Conservation (phyloP, 1,139 yeast species). For the Candida tunisiensis region DNA sequence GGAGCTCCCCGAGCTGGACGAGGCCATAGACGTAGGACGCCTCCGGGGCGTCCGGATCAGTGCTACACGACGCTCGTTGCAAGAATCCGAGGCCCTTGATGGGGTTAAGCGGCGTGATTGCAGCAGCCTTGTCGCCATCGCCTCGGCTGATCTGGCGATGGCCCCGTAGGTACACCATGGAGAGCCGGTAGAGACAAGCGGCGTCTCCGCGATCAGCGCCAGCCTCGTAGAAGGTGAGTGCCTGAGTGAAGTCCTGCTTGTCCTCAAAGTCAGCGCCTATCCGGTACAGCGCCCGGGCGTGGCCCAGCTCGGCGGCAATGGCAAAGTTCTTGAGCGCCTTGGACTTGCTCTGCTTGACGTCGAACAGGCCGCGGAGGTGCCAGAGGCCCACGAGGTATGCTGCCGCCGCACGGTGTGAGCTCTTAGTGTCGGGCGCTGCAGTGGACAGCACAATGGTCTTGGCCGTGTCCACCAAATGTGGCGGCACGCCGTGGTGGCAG, state of each 20-base stretch:
- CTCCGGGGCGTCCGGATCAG: constrained; percentile 23
- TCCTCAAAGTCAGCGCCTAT: constrained; percentile 18
- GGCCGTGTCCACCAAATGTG: constrained; percentile 11
- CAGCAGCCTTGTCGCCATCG: no score
- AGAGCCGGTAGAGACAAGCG: constrained; percentile 20
- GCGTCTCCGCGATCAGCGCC: constrained; percentile 18
- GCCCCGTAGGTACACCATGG: constrained; percentile 20
- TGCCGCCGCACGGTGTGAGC: constrained; percentile 13
- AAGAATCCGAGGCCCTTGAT: constrained; percentile 17
- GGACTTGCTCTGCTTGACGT: constrained; percentile 5
- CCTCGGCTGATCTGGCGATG: constrained; percentile 10
- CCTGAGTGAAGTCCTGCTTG: constrained; percentile 13
- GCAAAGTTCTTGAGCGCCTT: constrained; percentile 14
- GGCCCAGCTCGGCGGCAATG: constrained; percentile 16
- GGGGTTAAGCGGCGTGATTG: no score
- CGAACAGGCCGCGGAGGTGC: constrained; percentile 15
- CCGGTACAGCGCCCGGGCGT: constrained; percentile 19
- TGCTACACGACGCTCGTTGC: constrained; percentile 13
- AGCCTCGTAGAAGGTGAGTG: constrained; percentile 16
- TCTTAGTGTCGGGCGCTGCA: constrained; percentile 6
- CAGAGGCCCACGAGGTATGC: constrained; percentile 16
- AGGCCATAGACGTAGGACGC: constrained; percentile 21
- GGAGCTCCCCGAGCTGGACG: constrained; percentile 19
- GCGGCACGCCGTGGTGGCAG: constrained; percentile 12
- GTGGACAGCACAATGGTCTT: constrained; percentile 10